Conservation (phyloP, 192 early-diverging fungal genomes). For the Coemansia aciculifera region DNA sequence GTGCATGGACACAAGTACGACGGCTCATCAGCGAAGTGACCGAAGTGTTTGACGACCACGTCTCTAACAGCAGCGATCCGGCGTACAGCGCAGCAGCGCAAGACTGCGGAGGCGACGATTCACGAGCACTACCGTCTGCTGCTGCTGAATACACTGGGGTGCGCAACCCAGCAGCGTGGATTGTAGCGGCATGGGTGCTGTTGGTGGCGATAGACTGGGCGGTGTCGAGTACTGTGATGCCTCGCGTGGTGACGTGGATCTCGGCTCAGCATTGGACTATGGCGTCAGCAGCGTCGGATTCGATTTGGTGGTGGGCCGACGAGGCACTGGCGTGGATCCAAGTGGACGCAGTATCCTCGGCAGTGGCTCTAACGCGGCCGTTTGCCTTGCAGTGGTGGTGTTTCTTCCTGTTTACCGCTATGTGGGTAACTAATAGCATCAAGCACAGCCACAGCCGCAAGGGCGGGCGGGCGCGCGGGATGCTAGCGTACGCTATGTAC, state of each 20-base stretch:
- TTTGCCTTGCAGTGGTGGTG: slow-evolving; percentile 36
- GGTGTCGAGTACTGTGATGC: slow-evolving; percentile 26
- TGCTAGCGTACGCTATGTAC: slow-evolving; percentile 17
- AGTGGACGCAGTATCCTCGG: slow-evolving; percentile 2
- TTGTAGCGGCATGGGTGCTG: slow-evolving; percentile 31
- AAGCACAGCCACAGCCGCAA: not conserved
- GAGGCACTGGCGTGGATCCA: slow-evolving; percentile 31
- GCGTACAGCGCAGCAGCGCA: not conserved
- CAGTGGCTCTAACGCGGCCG: slow-evolving; percentile 25
- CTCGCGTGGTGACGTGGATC: slow-evolving; percentile 21
- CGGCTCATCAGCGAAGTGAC: slow-evolving; percentile 36
- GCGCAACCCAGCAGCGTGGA: slow-evolving; percentile 2
- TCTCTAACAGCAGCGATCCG: not conserved
- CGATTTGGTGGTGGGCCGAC: slow-evolving; percentile 32
- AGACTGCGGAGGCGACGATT: too few relatives aligned
- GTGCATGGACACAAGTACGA: slow-evolving; percentile 37
- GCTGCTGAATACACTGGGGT: not conserved
- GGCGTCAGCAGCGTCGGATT: slow-evolving; percentile 10
- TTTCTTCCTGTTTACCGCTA: slow-evolving; percentile 17
- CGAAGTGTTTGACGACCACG: slow-evolving; percentile 35
- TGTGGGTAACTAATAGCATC: not conserved
- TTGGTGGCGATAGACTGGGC: slow-evolving; percentile 37
- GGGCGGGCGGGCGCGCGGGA: slow-evolving; percentile 2
- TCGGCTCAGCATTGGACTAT: slow-evolving; percentile 31
- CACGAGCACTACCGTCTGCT: not conserved